These are phyloP conservation scores for Myriosclerotinia curreyana DNA, from an alignment of 2,329 filamentous ascomycete species.

Conservation along the genomic window DNA sequence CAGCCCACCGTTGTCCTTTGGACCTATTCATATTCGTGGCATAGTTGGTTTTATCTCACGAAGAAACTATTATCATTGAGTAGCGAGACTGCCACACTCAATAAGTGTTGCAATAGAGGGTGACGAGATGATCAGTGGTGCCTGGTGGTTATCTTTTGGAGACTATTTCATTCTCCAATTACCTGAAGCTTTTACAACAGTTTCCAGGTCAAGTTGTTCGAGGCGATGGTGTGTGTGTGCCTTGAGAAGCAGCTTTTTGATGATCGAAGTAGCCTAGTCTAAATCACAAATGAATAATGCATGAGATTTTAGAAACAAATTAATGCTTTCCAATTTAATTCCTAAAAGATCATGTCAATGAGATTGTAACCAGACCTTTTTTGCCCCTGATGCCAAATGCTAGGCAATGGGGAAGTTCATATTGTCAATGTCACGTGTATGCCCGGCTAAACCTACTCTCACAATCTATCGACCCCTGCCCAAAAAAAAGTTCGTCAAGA, in stretches of 20 bases:
- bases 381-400: not conserved
- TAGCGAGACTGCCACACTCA: conserved; percentile 30
- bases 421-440: not conserved
- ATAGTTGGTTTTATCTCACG: conserved; percentile 32
- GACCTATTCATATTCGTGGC: conserved; percentile 31
- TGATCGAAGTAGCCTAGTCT: conserved; percentile 35
- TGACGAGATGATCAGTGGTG: conserved; percentile 25
- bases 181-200: conserved; percentile 24
- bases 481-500: conserved; percentile 18
- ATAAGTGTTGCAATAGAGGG: conserved; percentile 23
- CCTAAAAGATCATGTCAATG: not conserved
- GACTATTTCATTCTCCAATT: conserved; percentile 27
- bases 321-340: not conserved
- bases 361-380: not conserved
- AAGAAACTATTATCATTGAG: conserved; percentile 30
- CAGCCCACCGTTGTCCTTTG: conserved; percentile 28
- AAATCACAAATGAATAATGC: conserved; percentile 37
- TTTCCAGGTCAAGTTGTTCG: conserved; percentile 20
- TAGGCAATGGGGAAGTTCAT: not conserved
- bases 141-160: conserved; percentile 29
- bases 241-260: conserved; percentile 32
- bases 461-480: not conserved
- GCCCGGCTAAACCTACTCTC: not conserved
- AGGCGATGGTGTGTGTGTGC: conserved; percentile 17
- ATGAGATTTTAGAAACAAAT: conserved; percentile 33